phyloP scores from a whole-genome alignment of 2,329 filamentous ascomycete genomes.

The Alternaria sp. region DNA sequence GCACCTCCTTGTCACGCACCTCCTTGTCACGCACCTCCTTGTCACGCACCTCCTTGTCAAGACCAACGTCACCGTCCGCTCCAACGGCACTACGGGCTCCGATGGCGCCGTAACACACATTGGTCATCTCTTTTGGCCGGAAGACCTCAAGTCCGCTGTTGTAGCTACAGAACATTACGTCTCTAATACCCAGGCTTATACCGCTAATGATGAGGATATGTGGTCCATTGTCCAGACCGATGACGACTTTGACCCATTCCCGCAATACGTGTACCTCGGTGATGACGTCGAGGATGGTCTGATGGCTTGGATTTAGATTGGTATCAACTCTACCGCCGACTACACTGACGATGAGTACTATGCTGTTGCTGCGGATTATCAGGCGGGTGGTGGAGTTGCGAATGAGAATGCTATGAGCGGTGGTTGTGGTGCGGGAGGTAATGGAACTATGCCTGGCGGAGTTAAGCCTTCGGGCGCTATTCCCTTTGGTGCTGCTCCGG shows the following conservation, averaged over 20 bases:
- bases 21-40: constrained; percentile 52
- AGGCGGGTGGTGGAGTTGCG: constrained; percentile 33
- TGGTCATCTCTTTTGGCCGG: constrained; percentile 55
- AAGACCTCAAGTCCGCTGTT: constrained; percentile 50
- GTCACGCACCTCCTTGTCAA: constrained; percentile 52
- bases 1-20: constrained; percentile 48
- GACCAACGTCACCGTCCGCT: constrained; percentile 46
- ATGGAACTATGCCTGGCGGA: constrained; percentile 14
- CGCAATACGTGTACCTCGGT: constrained; percentile 35
- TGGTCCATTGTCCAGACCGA: constrained; percentile 39
- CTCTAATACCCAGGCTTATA: constrained; percentile 42
- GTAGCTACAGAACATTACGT: constrained; percentile 53
- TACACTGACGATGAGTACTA: constrained; percentile 28
- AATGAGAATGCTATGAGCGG: constrained; percentile 19
- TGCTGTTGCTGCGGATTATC: constrained; percentile 31
- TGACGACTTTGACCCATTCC: constrained; percentile 36
- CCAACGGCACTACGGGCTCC: constrained; percentile 50
- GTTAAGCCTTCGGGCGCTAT: constrained; percentile 26
- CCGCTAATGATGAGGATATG: constrained; percentile 38
- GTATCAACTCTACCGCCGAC: constrained; percentile 35
- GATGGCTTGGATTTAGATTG: constrained; percentile 39
- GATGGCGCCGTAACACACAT: constrained; percentile 54
- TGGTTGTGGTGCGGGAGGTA: constrained; percentile 5
- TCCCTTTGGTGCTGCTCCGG: constrained; percentile 10
- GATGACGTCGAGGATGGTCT: constrained; percentile 35